Evolutionary conservation across 805 yeast genomes (phyloP).

Genomic region (Starmerella apis): DNA sequence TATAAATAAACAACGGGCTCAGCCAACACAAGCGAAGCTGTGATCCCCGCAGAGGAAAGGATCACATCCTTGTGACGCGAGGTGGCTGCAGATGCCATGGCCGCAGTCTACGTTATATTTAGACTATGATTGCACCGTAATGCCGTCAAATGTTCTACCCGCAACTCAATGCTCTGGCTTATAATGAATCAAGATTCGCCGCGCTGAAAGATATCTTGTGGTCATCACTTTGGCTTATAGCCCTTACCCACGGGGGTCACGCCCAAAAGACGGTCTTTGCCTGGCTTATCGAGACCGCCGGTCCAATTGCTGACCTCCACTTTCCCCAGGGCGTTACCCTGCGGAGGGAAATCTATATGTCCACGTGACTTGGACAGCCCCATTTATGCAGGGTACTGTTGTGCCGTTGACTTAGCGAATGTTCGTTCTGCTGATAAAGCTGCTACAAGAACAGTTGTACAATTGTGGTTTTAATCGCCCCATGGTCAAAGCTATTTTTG

Average conservation of each 20-base stretch:
- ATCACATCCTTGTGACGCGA: conserved; percentile 20
- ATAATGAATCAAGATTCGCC: background rate
- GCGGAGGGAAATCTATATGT: background rate
- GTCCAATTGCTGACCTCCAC: background rate
- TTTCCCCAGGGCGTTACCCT: background rate
- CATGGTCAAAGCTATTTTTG: too few relatives aligned
- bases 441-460: background rate
- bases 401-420: conserved; percentile 4
- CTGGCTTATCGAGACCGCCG: background rate
- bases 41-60: conserved; percentile 22
- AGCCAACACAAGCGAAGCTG: conserved; percentile 39
- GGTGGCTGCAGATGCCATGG: conserved; percentile 4
- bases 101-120: background rate
- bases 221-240: background rate
- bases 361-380: background rate
- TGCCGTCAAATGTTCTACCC: background rate
- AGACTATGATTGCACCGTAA: background rate
- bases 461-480: too few relatives aligned
- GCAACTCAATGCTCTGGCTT: background rate
- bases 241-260: background rate
- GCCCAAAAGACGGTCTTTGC: background rate
- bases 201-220: background rate
- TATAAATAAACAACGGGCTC: conserved; percentile 72
- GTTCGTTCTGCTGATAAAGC: background rate
- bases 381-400: background rate